Percentiles rank a stretch among this genome's conserved stretches.
phyloP scores from a whole-genome alignment of 225 moss, liverwort and hornwort genomes.

The Polytrichum formosum region DNA sequence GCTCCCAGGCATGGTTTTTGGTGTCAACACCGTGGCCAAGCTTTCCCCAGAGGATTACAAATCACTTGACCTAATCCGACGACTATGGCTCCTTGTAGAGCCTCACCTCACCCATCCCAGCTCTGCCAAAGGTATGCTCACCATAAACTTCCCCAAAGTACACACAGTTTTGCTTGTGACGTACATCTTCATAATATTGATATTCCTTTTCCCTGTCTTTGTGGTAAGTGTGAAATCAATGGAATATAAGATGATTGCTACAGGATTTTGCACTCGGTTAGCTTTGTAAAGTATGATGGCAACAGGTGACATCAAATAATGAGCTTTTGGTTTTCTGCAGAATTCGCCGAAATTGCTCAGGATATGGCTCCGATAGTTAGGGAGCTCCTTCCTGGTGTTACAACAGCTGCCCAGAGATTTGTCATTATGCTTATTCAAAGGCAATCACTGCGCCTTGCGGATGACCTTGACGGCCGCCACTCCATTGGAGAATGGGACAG shows the following conservation, averaged over 20 bases:
- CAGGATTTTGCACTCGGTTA: too few relatives aligned
- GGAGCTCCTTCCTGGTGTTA: constrained; percentile 76
- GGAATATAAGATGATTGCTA: too few relatives aligned
- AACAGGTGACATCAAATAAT: too few relatives aligned
- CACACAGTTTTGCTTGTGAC: too few relatives aligned
- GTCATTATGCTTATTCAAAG: constrained; percentile 68
- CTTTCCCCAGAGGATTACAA: constrained; percentile 79
- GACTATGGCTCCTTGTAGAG: constrained; percentile 77
- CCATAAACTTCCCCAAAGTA: too few relatives aligned
- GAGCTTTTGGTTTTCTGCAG: constrained; percentile 28
- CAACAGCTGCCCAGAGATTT: constrained; percentile 68
- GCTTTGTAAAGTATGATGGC: too few relatives aligned
- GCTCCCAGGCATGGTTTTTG: constrained; percentile 63
- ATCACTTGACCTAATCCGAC: constrained; percentile 69
- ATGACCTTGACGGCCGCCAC: constrained; percentile 81
- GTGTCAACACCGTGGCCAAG: constrained; percentile 61
- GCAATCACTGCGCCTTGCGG: constrained; percentile 71
- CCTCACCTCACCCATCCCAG: constrained; percentile 53
- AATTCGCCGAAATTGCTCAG: constrained; percentile 57
- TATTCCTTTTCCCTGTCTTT: too few relatives aligned
- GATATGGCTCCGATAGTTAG: constrained; percentile 46
- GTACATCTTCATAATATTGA: too few relatives aligned
- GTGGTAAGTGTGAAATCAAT: too few relatives aligned
- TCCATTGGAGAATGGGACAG: constrained; percentile 44
- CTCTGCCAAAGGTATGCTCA: constrained; percentile 52